Base-by-base conservation (phyloP, 2,329 filamentous ascomycete species). In the Hymenoscyphus fraxineus region DNA sequence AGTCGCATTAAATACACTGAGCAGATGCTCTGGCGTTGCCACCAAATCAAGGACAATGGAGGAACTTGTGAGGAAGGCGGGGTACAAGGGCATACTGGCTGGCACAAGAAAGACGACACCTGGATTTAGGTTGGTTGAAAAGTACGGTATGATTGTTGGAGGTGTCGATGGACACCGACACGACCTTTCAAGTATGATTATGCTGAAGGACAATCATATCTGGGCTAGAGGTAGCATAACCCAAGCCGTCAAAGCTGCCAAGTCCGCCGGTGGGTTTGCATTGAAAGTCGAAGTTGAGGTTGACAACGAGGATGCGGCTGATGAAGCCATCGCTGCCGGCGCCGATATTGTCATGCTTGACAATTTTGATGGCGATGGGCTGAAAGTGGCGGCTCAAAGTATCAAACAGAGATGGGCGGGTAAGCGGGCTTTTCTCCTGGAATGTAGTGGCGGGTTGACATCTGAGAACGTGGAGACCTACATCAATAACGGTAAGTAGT, bases 161-260 rank as follows among this genome's bases (percentile, higher is more conserved):
- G 95, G 95, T 12, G 93, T 92, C 16, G 95, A 99, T 78, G 86
- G 89, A 2, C 95, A 99, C 77, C 83, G 95, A 39, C 92, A 97
- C 79, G 95, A 99, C 76, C 82, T 99, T 64, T 91, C 88, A 76
- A 86, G 89, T 69, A 98, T 99, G 95, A 93, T 93, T 64, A 99
- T 99, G 95, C 83, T 99, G 69, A 99, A 99, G 81, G 95, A 99
- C 79, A 99, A 99, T 78, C 95, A 99, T 78, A 89, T 99, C 64
- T 97, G 94, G 90, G 92, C 92, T 67, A 89, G 90, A 62, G 89
- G 89, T 32, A 91, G 90, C 75, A 98, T 99, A 77, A 88, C 90
- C 1, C 87, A 90, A 27, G 95, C 95, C 6, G 93, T 99, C 31
- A 81, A 81, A 51, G 92, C 94, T 1, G 95, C 95, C 31, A 92